phyloP scores from a whole-genome alignment of 768 basidiomycete species.

The Boletus sp. region DNA sequence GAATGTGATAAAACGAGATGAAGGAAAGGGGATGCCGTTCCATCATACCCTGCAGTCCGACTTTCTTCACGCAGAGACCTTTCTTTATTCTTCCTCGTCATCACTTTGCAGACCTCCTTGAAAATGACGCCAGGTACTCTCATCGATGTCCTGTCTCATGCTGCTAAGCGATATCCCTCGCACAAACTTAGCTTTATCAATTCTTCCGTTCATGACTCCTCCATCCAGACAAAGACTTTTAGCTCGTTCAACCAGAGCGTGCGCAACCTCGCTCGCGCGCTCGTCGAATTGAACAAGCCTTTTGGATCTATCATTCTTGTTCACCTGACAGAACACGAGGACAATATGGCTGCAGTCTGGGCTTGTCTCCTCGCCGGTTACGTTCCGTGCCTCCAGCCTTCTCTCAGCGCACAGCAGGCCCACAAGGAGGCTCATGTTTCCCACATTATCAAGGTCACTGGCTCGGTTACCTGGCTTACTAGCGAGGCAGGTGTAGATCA shows the following conservation, averaged over 20 bases:
- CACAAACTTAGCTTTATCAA: conserved; percentile 24
- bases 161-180: conserved; percentile 18
- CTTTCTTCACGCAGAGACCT: background rate
- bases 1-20: conserved; percentile 14
- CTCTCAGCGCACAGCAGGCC: no score
- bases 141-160: conserved; percentile 19
- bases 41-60: background rate
- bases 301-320: no score
- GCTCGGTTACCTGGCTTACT: conserved; percentile 21
- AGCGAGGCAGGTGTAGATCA: conserved; percentile 22
- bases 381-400: no score
- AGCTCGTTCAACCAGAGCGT: no score
- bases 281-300: no score
- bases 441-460: conserved; percentile 18
- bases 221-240: conserved; percentile 5
- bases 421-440: background rate
- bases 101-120: background rate
- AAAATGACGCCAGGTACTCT: conserved; percentile 19
- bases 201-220: conserved; percentile 24
- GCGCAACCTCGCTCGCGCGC: no score
- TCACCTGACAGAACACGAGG: no score
- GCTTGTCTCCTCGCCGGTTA: no score
- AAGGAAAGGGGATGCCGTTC: background rate
- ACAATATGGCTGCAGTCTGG: no score
- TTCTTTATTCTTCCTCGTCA: background rate